These are phyloP conservation scores for Piedraia hortae DNA, from an alignment of 2,329 filamentous ascomycete species.

Conservation along the genomic window DNA sequence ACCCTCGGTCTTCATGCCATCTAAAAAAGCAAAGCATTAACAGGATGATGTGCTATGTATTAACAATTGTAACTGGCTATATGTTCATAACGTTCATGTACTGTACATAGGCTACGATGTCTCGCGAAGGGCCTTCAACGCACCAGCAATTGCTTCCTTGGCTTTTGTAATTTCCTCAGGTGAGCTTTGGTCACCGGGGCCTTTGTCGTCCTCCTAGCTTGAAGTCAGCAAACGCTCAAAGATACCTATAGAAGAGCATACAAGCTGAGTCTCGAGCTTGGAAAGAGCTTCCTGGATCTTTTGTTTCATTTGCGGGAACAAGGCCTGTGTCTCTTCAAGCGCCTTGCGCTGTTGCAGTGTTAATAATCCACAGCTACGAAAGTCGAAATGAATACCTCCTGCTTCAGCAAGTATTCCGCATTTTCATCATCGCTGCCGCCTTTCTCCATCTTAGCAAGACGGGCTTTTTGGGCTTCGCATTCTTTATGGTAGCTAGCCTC, in stretches of 20 bases:
- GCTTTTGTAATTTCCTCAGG: slow-evolving; percentile 20
- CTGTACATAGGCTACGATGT: too few species aligned
- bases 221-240: slow-evolving; percentile 1
- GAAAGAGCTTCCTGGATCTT: slow-evolving; percentile 45
- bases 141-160: slow-evolving; percentile 16
- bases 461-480: slow-evolving; percentile 42
- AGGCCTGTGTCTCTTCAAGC: slow-evolving; percentile 61
- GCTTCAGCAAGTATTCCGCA: slow-evolving; percentile 49
- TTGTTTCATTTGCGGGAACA: slow-evolving; percentile 44
- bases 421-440: slow-evolving; percentile 34
- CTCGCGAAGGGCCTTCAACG: slow-evolving; percentile 16
- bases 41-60: too few species aligned
- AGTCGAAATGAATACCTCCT: slow-evolving; percentile 50
- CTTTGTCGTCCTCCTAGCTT: slow-evolving; percentile 16
- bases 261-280: slow-evolving; percentile 51
- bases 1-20: slow-evolving; percentile 5
- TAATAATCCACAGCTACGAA: too few species aligned
- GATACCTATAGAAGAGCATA: slow-evolving; percentile 13
- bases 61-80: too few species aligned
- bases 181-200: slow-evolving; percentile 13
- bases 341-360: slow-evolving; percentile 34
- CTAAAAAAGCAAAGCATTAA: slow-evolving; percentile 5
- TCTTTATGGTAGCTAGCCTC: slow-evolving; percentile 77
- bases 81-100: too few species aligned
- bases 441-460: slow-evolving; percentile 35